Percentiles rank a stretch among this genome's conserved stretches.
Conservation (phyloP, 768 basidiomycete species). For the Mycena albidolilacea region DNA sequence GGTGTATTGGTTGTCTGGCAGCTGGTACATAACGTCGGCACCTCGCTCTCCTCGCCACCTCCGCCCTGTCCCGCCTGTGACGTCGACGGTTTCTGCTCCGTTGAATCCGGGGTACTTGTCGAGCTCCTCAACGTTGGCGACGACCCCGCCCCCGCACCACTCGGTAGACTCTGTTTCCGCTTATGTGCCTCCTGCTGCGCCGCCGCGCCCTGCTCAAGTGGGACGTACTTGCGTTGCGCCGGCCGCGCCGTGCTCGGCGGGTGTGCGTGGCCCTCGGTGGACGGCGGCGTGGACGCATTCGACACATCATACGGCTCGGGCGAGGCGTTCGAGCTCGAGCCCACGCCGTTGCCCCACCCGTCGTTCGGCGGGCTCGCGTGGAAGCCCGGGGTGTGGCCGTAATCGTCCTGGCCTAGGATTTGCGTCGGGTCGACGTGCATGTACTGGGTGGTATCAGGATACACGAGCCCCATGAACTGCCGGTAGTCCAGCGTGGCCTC, state of each 20-base stretch:
- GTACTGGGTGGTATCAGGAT: slow-evolving; percentile 70
- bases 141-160: slow-evolving; percentile 17
- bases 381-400: slow-evolving; percentile 63
- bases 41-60: slow-evolving; percentile 74
- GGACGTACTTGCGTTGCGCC: slow-evolving; percentile 71
- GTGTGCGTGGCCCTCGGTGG: slow-evolving; percentile 60
- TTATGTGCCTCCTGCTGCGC: slow-evolving; percentile 61
- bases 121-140: slow-evolving; percentile 60
- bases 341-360: slow-evolving; percentile 80
- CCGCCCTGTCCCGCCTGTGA: slow-evolving; percentile 49
- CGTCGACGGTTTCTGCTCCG: slow-evolving; percentile 41
- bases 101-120: slow-evolving; percentile 79
- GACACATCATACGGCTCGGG: slow-evolving; percentile 81
- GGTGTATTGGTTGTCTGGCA: slow-evolving; percentile 97
- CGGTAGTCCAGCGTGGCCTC: slow-evolving; percentile 73
- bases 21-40: slow-evolving; percentile 92
- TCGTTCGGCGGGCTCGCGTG: slow-evolving; percentile 88
- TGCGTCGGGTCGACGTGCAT: slow-evolving; percentile 96
- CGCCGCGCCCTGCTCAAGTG: slow-evolving; percentile 69
- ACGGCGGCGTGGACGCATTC: slow-evolving; percentile 82
- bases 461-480: slow-evolving; percentile 77
- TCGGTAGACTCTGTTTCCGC: slow-evolving; percentile 63
- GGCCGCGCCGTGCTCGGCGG: slow-evolving; percentile 45
- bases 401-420: slow-evolving; percentile 63
- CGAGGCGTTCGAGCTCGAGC: slow-evolving; percentile 79